phyloP scores from a whole-genome alignment of 2,329 filamentous ascomycete species.

The Diatrype stigma region DNA sequence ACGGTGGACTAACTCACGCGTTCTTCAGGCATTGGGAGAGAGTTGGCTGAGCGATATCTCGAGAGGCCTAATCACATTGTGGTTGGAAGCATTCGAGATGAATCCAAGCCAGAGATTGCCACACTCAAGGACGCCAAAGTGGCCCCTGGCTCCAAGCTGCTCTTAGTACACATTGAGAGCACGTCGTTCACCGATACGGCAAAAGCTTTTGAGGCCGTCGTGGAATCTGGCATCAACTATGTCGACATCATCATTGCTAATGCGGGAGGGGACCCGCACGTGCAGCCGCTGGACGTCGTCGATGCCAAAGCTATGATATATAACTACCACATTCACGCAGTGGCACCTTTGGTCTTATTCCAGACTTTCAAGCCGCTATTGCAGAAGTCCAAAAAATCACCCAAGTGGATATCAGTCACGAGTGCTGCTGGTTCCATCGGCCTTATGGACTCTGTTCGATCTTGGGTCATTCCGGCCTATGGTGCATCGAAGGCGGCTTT shows the following conservation, averaged over 20 bases:
- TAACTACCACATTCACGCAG: conserved; percentile 24
- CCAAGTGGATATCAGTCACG: conserved; percentile 29
- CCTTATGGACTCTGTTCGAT: conserved; percentile 11
- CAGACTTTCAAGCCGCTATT: conserved; percentile 29
- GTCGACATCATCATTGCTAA: conserved; percentile 35
- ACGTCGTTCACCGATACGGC: conserved; percentile 21
- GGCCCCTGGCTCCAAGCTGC: conserved; percentile 22
- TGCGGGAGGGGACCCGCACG: conserved; percentile 25
- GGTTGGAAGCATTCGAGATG: neutral
- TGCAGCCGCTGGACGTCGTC: conserved; percentile 25
- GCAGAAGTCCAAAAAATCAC: conserved; percentile 20
- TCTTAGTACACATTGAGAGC: conserved; percentile 29
- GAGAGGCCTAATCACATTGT: neutral
- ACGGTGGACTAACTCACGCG: too few relatives aligned
- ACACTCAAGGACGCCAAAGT: conserved; percentile 22
- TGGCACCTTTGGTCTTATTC: conserved; percentile 26
- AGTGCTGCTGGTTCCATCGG: conserved; percentile 22
- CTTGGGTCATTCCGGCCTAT: conserved; percentile 19
- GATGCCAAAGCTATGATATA: conserved; percentile 20
- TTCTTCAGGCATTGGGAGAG: neutral
- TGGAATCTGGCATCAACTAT: conserved; percentile 22
- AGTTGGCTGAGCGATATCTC: neutral
- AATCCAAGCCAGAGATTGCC: conserved; percentile 10
- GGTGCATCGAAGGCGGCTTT: conserved; percentile 27
- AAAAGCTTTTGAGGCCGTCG: conserved; percentile 21